Percentiles rank a stretch among this genome's conserved stretches.
phyloP scores from a whole-genome alignment of 192 early-diverging fungal species.

The Phycomyces nitens region DNA sequence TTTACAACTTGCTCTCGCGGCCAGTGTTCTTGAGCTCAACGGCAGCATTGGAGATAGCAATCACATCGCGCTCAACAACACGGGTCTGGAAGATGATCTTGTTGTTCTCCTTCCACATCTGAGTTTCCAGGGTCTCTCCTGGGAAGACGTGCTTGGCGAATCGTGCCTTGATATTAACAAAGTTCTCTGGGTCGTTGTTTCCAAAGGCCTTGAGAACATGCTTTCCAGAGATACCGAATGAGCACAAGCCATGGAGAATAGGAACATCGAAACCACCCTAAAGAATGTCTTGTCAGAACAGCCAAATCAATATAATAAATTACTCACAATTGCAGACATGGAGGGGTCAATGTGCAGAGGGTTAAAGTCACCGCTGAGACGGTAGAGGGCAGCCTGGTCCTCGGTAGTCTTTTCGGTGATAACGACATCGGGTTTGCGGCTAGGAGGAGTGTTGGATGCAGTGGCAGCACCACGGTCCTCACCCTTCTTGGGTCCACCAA shows the following conservation, averaged over 20 bases:
- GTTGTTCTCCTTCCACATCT: conserved; percentile 90
- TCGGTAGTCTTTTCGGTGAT: conserved; percentile 82
- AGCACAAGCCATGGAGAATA: conserved; percentile 95
- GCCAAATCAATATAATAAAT: not conserved
- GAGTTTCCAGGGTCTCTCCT: conserved; percentile 96
- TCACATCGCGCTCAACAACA: conserved; percentile 87
- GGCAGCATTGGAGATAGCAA: conserved; percentile 90
- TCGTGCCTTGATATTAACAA: conserved; percentile 88
- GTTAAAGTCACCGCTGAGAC: conserved; percentile 90
- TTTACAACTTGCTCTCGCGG: conserved; percentile 33
- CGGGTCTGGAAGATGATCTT: conserved; percentile 93
- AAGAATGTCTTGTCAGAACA: not conserved
- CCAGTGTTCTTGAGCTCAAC: conserved; percentile 60
- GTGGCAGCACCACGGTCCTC: conserved; percentile 74
- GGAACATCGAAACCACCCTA: conserved; percentile 92
- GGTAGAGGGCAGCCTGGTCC: conserved; percentile 94
- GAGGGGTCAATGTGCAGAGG: conserved; percentile 97
- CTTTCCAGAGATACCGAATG: conserved; percentile 88
- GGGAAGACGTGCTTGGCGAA: conserved; percentile 89
- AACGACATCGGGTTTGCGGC: conserved; percentile 81
- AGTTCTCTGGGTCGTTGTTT: conserved; percentile 59
- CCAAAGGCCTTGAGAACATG: conserved; percentile 81
- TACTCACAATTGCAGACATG: conserved; percentile 70
- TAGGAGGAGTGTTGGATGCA: conserved; percentile 75
- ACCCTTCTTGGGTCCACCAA: conserved; percentile 76